phyloP scores from a whole-genome alignment of 495 filamentous ascomycete species.

The Rhypophila decipiens region DNA sequence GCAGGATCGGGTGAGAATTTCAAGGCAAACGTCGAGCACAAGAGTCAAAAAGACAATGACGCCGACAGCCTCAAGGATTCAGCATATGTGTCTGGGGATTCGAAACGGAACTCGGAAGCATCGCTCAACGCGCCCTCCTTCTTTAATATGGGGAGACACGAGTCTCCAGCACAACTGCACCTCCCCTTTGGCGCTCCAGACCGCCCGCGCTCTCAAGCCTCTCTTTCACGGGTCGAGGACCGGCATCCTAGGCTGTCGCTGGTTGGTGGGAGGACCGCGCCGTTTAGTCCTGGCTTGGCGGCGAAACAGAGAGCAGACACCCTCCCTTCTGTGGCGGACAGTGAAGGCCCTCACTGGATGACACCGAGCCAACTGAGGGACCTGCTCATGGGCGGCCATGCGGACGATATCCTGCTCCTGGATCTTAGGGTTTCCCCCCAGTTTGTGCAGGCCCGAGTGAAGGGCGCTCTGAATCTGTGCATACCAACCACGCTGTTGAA shows the following conservation, averaged over 20 bases:
- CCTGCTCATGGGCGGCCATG: constrained; percentile 50
- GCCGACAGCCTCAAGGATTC: constrained; percentile 34
- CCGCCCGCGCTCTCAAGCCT: constrained; percentile 20
- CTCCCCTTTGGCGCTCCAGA: constrained; percentile 26
- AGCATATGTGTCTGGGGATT: constrained; percentile 41
- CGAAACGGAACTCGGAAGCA: constrained; percentile 39
- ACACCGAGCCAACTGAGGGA: constrained; percentile 58
- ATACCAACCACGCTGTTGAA: constrained; percentile 94
- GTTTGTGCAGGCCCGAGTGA: constrained; percentile 67
- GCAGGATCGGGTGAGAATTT: constrained; percentile 1
- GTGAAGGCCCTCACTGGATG: constrained; percentile 49
- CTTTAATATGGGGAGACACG: constrained; percentile 25
- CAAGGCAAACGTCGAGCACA: constrained; percentile 3
- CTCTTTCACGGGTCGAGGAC: constrained; percentile 39
- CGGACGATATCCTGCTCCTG: constrained; percentile 62
- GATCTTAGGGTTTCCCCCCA: constrained; percentile 85
- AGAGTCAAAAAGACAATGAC: constrained; percentile 19
- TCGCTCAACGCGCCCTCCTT: constrained; percentile 33
- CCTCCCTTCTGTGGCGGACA: constrained; percentile 42
- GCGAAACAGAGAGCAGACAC: constrained; percentile 46
- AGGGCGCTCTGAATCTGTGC: constrained; percentile 80
- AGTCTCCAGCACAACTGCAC: constrained; percentile 31
- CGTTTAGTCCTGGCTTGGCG: constrained; percentile 13
- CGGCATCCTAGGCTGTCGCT: constrained; percentile 46
- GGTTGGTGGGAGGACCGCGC: constrained; percentile 28